Percentiles rank a stretch among this genome's conserved stretches.
Evolutionary conservation across 495 filamentous ascomycete genomes (phyloP).

Genomic region (Amphirosellinia nigrospora): DNA sequence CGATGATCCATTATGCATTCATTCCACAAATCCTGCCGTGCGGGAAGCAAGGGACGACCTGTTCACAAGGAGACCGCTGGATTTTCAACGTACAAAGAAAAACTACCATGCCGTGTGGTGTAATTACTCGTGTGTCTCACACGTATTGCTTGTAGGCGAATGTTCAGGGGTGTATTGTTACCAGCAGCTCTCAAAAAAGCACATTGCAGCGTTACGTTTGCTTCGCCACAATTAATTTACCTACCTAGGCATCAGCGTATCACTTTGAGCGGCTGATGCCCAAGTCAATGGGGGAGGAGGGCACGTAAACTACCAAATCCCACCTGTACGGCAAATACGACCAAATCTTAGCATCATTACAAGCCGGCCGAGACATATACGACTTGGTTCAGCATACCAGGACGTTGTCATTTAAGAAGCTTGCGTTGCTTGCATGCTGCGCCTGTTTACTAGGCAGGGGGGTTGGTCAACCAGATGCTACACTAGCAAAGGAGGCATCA

Average conservation of each 20-base stretch:
- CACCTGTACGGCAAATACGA: not conserved
- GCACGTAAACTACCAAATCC: not conserved
- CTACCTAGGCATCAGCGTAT: not conserved
- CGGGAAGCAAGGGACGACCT: slow-evolving; percentile 21
- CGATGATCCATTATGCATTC: slow-evolving; percentile 19
- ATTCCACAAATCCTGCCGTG: slow-evolving; percentile 24
- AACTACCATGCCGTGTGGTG: not conserved
- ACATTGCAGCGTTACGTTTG: slow-evolving; percentile 13
- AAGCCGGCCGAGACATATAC: not conserved
- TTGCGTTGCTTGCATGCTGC: slow-evolving; percentile 12
- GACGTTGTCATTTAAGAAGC: slow-evolving; percentile 8
- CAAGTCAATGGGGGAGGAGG: not conserved
- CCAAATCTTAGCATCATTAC: not conserved
- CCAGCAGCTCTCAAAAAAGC: not conserved
- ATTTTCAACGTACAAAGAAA: not conserved
- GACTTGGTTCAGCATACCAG: not conserved
- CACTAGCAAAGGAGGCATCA: slow-evolving; percentile 1
- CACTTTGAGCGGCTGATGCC: slow-evolving; percentile 3
- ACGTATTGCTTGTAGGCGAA: not conserved
- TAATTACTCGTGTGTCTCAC: not conserved
- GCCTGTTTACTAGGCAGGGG: slow-evolving; percentile 8
- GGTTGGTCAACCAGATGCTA: not conserved
- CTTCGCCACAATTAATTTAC: slow-evolving; percentile 20
- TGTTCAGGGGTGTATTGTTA: not conserved
- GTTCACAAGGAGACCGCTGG: not conserved